These are phyloP conservation scores for Rhexocercosporidium sp. DNA, from an alignment of 2,329 filamentous ascomycete species.

Conservation along the genomic window DNA sequence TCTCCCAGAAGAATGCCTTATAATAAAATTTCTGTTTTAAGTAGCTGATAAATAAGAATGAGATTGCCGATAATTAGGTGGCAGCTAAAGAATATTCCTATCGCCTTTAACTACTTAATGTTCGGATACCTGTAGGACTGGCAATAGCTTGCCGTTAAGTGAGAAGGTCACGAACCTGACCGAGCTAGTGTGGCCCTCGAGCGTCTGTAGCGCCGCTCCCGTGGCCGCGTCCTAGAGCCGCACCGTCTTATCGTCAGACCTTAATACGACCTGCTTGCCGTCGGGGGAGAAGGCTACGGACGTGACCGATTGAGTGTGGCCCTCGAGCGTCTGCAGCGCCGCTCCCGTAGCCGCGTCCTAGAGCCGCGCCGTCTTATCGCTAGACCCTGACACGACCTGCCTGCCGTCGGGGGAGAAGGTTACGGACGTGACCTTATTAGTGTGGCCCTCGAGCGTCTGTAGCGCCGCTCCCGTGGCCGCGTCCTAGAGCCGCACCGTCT, in stretches of 20 bases:
- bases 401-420: too few relatives aligned
- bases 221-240: constrained; percentile 21
- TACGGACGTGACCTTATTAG: too few relatives aligned
- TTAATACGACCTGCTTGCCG: neutral
- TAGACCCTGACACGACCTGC: too few relatives aligned
- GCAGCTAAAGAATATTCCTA: constrained; percentile 14
- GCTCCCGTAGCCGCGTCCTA: too few relatives aligned
- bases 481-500: too few relatives aligned
- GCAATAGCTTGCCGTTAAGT: neutral
- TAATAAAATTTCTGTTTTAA: constrained; percentile 12
- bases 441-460: too few relatives aligned
- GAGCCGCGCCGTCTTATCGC: too few relatives aligned
- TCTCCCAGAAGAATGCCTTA: constrained; percentile 16
- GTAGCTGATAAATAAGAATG: constrained; percentile 4
- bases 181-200: constrained; percentile 15
- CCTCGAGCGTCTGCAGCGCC: constrained; percentile 5
- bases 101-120: constrained; percentile 15
- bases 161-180: constrained; percentile 17
- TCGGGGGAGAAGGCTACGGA: constrained; percentile 18
- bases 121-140: neutral
- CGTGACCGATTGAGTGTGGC: neutral
- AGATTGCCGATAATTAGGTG: constrained; percentile 18
- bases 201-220: constrained; percentile 5
- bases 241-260: constrained; percentile 7
- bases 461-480: too few relatives aligned